Conservation (phyloP, 2,329 filamentous ascomycete species). For the Neopestalotiopsis clavispora region DNA sequence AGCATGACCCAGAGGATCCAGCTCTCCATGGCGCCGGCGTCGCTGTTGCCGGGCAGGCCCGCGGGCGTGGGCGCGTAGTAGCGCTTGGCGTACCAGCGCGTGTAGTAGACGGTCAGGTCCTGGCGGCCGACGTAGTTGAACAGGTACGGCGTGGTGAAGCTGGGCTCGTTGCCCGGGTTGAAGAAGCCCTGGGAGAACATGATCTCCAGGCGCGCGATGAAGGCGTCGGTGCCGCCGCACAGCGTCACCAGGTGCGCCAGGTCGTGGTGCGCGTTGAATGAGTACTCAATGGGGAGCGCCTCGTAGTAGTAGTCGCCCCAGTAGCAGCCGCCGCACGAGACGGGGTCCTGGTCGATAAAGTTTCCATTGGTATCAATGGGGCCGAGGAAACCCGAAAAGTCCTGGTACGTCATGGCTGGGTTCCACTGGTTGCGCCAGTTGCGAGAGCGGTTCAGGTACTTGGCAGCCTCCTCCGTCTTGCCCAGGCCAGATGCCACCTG, state of each 20-base stretch:
- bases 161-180: conserved; percentile 71
- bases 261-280: conserved; percentile 73
- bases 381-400: conserved; percentile 70
- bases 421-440: conserved; percentile 80
- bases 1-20: conserved; percentile 74
- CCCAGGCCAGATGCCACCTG: conserved; percentile 67
- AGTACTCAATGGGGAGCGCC: conserved; percentile 68
- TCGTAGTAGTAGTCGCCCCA: conserved; percentile 68
- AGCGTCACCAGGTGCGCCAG: conserved; percentile 57
- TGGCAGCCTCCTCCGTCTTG: conserved; percentile 53
- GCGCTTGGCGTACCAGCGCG: conserved; percentile 61
- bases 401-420: conserved; percentile 56
- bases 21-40: conserved; percentile 75
- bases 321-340: conserved; percentile 67
- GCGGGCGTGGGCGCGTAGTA: conserved; percentile 60
- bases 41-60: conserved; percentile 72
- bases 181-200: conserved; percentile 66
- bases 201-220: conserved; percentile 63
- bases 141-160: conserved; percentile 70
- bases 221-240: conserved; percentile 59
- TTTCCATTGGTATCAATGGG: conserved; percentile 58
- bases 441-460: conserved; percentile 65
- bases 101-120: conserved; percentile 62
- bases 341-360: conserved; percentile 60
- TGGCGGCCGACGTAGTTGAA: conserved; percentile 71